A percentile compares a stretch with the other conserved stretches of the same genome.
Conservation (phyloP, 129 eudicot species). For the Logfia minima region DNA sequence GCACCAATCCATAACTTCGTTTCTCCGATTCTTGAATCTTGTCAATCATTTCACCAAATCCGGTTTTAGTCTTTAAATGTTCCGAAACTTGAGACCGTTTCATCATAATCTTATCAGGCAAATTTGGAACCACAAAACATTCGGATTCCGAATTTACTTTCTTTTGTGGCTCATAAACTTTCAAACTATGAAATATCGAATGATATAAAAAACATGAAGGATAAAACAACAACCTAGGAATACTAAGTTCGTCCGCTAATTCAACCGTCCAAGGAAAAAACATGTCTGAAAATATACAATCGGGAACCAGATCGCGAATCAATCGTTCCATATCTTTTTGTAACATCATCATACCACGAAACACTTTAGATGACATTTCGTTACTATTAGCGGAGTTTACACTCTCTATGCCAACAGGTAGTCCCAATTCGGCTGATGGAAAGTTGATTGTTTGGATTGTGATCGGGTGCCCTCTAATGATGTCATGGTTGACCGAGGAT, state of each 20-base stretch:
- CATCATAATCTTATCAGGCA: constrained; percentile 43
- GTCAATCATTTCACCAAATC: background rate
- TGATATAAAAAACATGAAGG: constrained; percentile 25
- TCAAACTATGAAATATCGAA: constrained; percentile 31
- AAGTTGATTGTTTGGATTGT: background rate
- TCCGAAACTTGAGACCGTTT: constrained; percentile 36
- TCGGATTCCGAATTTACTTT: constrained; percentile 37
- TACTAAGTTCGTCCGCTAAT: constrained; percentile 38
- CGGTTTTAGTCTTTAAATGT: background rate
- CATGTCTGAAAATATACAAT: constrained; percentile 52
- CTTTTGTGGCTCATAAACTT: constrained; percentile 28
- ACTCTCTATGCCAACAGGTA: constrained; percentile 42
- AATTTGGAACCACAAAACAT: constrained; percentile 32
- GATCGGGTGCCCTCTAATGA: constrained; percentile 6
- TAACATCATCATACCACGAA: constrained; percentile 23
- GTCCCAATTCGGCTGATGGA: background rate
- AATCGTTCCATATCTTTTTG: constrained; percentile 26
- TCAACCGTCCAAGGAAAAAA: constrained; percentile 52
- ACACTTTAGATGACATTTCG: background rate
- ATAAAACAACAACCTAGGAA: constrained; percentile 45
- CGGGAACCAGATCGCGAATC: constrained; percentile 28
- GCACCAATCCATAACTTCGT: constrained; percentile 44
- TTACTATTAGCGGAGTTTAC: background rate
- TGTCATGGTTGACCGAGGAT: constrained; percentile 11
- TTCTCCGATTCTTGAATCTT: constrained; percentile 22